phyloP scores from a whole-genome alignment of 2,329 filamentous ascomycete species.

The Epichloe aotearoae region DNA sequence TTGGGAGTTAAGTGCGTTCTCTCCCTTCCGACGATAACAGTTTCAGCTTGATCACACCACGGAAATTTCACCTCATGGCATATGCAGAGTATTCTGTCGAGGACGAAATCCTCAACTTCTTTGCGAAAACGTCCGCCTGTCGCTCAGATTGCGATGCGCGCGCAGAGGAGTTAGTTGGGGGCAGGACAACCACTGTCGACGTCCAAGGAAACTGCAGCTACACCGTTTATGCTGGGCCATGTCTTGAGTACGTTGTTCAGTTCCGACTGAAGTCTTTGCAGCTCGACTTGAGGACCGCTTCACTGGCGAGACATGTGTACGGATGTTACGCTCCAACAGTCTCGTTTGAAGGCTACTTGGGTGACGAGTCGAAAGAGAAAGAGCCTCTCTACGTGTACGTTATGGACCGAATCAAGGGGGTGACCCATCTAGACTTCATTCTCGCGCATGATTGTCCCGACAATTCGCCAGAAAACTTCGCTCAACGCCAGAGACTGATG shows the following conservation, averaged over 20 bases:
- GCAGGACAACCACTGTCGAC: too few relatives aligned
- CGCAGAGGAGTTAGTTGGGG: too few relatives aligned
- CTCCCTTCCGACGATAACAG: too few relatives aligned
- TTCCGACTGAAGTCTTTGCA: conserved; percentile 3
- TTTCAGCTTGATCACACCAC: too few relatives aligned
- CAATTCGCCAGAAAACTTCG: not conserved
- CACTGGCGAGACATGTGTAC: not conserved
- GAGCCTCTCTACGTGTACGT: not conserved
- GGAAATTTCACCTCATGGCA: too few relatives aligned
- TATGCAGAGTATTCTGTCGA: too few relatives aligned
- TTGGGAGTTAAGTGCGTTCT: too few relatives aligned
- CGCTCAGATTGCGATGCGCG: too few relatives aligned
- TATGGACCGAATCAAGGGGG: not conserved
- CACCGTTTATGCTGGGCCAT: too few relatives aligned
- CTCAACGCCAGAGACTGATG: not conserved
- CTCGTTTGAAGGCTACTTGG: not conserved
- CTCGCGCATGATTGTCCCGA: not conserved
- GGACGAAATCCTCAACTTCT: too few relatives aligned
- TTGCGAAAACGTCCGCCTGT: too few relatives aligned
- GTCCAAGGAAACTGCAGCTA: too few relatives aligned
- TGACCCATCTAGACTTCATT: not conserved
- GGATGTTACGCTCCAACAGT: conserved; percentile 11
- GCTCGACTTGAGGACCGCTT: not conserved
- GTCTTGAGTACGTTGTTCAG: conserved; percentile 4
- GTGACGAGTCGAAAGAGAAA: not conserved